Evolutionary conservation across 1,284 basidiomycete species (phyloP), one percentile per base, ranked within the genome.

Genomic region (Pseudozyma sp.): DNA sequence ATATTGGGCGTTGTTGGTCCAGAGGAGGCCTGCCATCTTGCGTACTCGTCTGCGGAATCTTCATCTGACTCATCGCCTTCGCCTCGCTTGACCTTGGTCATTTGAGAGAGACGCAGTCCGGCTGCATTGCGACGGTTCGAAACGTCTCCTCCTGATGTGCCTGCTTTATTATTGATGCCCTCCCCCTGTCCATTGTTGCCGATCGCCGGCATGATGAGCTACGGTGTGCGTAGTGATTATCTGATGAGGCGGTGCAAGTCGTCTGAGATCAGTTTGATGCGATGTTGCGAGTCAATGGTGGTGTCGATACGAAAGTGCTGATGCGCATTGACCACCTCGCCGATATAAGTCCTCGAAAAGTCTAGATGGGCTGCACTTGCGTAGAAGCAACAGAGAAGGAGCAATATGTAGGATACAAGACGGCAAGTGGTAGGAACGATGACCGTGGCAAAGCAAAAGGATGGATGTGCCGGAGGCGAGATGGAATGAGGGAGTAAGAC

Each of bases 1-100:
- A 85, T 67, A 61, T 78, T 83, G 19, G 83, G 83, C 19, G 83
- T 85, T 16, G 70, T 65, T 0, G 79, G 73, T 14, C 75, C 79
- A 3, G 77, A 76, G 31, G 61, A 45, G 12, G 68, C 63, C n/a
- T 59, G 47, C 56, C 65, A 72, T 21, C 52, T 47, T 0, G 70
- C 63, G 38, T 52, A 65, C 13, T 78, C 75, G 39, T 77, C 76
- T 13, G 70, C 78, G 16, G 63, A 61, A 31, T 79, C 78, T 9
- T 66, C 67, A 13, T 75, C 73, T 31, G 67, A 70, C 34, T 58
- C 68, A 35, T 49, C 55, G 14, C 51, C 56, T 11, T 13, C 56
- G 25, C 63, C 65, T 13, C 45, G 63, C 9, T 55, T 72, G 25
- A 72, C 65, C 53, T 76, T 76, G 48, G 73, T 76, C 61, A 76